These are phyloP conservation scores for Colletotrichum eremochloae DNA, from an alignment of 2,329 filamentous ascomycete species.

Conservation along the genomic window DNA sequence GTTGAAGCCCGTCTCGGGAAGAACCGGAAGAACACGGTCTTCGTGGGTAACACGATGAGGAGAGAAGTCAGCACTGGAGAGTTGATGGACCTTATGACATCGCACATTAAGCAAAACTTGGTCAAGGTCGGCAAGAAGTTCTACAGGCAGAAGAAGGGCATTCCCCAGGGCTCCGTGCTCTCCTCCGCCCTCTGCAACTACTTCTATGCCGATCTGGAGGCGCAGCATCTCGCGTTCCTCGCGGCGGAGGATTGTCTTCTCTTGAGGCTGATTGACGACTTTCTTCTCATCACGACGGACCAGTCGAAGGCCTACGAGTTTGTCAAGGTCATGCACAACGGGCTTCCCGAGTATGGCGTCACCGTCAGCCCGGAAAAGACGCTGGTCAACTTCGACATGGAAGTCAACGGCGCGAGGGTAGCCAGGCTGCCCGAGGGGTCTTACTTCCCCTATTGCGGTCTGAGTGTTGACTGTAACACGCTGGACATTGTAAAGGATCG, in stretches of 20 bases:
- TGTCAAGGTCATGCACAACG: slow-evolving; percentile 82
- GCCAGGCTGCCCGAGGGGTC: slow-evolving; percentile 57
- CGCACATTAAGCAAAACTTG: slow-evolving; percentile 88
- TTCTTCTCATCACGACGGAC: slow-evolving; percentile 85
- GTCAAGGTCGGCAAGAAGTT: slow-evolving; percentile 90
- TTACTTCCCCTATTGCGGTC: slow-evolving; percentile 91
- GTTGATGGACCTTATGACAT: slow-evolving; percentile 77
- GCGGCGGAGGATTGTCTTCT: slow-evolving; percentile 72
- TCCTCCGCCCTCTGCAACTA: slow-evolving; percentile 93
- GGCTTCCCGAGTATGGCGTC: slow-evolving; percentile 85
- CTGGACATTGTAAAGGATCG: slow-evolving; percentile 81
- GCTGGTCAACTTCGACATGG: slow-evolving; percentile 83
- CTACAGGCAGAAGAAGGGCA: slow-evolving; percentile 89
- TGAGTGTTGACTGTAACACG: slow-evolving; percentile 79
- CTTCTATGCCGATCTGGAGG: slow-evolving; percentile 92
- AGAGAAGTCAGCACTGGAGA: slow-evolving; percentile 68
- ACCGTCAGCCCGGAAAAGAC: slow-evolving; percentile 83
- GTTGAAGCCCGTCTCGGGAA: slow-evolving; percentile 56
- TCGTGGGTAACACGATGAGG: slow-evolving; percentile 77
- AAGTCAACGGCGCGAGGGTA: slow-evolving; percentile 66
- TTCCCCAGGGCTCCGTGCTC: slow-evolving; percentile 92
- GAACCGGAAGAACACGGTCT: slow-evolving; percentile 77
- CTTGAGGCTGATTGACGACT: slow-evolving; percentile 90
- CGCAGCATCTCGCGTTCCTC: slow-evolving; percentile 76
- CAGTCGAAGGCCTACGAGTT: slow-evolving; percentile 77